Conservation (phyloP, 768 basidiomycete species). For the Russula vinacea region DNA sequence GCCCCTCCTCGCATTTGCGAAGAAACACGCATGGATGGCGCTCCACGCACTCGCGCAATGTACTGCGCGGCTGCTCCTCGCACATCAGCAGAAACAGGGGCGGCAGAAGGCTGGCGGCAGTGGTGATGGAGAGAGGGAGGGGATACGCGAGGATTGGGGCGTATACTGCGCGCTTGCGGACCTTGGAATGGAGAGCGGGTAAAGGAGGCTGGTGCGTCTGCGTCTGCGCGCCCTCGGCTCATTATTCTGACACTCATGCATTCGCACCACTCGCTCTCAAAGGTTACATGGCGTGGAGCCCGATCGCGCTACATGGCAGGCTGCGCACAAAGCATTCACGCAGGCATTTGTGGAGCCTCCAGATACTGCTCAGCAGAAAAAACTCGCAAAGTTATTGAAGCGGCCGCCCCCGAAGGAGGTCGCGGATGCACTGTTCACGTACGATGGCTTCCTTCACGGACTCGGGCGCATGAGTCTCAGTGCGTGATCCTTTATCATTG, state of each 20-base stretch:
- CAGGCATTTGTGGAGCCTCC: conserved; percentile 63
- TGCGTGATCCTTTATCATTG: conserved; percentile 39
- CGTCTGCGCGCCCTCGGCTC: conserved; percentile 8
- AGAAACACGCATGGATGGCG: conserved; percentile 66
- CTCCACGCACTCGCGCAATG: conserved; percentile 69
- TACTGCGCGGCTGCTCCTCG: conserved; percentile 59
- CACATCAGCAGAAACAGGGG: conserved; percentile 46
- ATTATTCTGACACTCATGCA: not conserved
- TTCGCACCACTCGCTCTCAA: not conserved
- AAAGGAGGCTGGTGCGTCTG: conserved; percentile 45
- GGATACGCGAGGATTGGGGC: conserved; percentile 49
- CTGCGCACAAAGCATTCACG: conserved; percentile 54
- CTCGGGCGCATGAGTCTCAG: conserved; percentile 80
- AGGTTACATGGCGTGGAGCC: conserved; percentile 49
- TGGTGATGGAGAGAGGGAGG: conserved; percentile 29
- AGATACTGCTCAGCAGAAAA: conserved; percentile 50
- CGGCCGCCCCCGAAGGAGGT: conserved; percentile 47
- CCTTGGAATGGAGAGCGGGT: conserved; percentile 67
- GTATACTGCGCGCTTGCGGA: conserved; percentile 63
- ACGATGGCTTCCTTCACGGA: conserved; percentile 69
- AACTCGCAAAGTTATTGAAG: conserved; percentile 56
- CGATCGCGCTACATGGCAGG: conserved; percentile 64
- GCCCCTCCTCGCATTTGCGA: conserved; percentile 58
- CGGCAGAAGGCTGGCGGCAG: conserved; percentile 24
- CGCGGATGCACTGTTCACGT: conserved; percentile 62